Evolutionary conservation across 768 basidiomycete genomes (phyloP), one percentile per base, ranked within the genome.

Genomic region (Collybia nuda): DNA sequence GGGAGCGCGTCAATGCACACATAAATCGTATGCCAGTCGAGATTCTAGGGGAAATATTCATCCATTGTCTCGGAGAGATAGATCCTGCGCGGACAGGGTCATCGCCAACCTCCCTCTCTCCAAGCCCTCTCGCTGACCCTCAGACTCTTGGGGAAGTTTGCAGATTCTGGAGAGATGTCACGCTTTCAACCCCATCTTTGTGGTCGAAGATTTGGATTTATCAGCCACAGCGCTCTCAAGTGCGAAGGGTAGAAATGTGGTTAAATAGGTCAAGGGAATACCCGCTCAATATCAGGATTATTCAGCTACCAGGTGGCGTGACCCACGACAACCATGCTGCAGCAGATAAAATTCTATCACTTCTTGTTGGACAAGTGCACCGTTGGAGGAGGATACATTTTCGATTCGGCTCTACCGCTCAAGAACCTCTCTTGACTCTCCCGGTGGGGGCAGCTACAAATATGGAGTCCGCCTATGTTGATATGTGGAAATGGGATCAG

Each of bases 401-500:
- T 47, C 38, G 26, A 5, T 28, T 47, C 18, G 18, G 24, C 38
- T 19, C 15, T 8, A 37, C 21, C 15, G 35, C 46, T 24, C 38
- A 47, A 15, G 12, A 36, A n/a, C 39, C 37, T n/a, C 17, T 45
- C 28, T 26, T 53, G 19, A 14, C 14, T 37, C 40, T 49, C 22
- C 14, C 40, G 14, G 28, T 41, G 24, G 39, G 40, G 19, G 37
- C 29, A 3, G n/a, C 39, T 21, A 3, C 14, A 19, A 41, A 32
- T n/a, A 29, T 49, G 41, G 48, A 49, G 41, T 49, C 40, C 1
- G 48, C 38, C 6, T 3, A 14, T 11, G 24, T 40, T 18, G 48
- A 49, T 23, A 5, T 29, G 8, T 41, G 40, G 32, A 12, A 40
- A 19, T 49, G 48, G 48, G 48, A 49, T 42, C 7, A 49, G 24